A percentile compares a stretch with the other conserved stretches of the same genome.
These are phyloP conservation scores for Penicillium sp. DNA, from an alignment of 2,329 filamentous ascomycete genomes.

Conservation along the genomic window DNA sequence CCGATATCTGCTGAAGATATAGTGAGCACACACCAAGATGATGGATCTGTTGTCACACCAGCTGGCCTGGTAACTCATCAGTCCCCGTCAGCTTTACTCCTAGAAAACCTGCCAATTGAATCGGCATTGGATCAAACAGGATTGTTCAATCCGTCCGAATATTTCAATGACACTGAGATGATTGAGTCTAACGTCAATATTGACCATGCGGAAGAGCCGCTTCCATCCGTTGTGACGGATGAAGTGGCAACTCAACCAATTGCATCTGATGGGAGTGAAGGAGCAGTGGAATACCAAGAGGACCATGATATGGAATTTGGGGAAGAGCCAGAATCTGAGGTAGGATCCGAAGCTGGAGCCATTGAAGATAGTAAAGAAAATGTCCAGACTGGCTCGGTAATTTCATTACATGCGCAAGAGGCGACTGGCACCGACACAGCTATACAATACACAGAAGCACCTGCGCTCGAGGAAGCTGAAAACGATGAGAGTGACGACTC, in stretches of 20 bases:
- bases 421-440: not conserved
- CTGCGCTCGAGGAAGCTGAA: not conserved
- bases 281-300: not conserved
- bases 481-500: not conserved
- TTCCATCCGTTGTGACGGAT: not conserved
- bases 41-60: not conserved
- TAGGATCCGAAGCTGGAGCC: not conserved
- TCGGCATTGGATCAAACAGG: not conserved
- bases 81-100: not conserved
- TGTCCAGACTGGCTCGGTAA: not conserved
- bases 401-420: not conserved
- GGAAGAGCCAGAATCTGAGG: not conserved
- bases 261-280: not conserved
- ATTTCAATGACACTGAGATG: not conserved
- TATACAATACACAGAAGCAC: not conserved
- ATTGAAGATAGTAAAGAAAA: not conserved
- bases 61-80: not conserved
- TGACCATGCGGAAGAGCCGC: not conserved
- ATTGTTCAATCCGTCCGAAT: not conserved
- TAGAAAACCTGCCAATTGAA: not conserved
- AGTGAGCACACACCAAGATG: not conserved
- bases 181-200: not conserved
- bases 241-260: not conserved
- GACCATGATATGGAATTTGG: conserved; percentile 5
- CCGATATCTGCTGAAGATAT: not conserved